Base-by-base conservation (phyloP, 139 green algal species). In the Asterochloris erici region DNA sequence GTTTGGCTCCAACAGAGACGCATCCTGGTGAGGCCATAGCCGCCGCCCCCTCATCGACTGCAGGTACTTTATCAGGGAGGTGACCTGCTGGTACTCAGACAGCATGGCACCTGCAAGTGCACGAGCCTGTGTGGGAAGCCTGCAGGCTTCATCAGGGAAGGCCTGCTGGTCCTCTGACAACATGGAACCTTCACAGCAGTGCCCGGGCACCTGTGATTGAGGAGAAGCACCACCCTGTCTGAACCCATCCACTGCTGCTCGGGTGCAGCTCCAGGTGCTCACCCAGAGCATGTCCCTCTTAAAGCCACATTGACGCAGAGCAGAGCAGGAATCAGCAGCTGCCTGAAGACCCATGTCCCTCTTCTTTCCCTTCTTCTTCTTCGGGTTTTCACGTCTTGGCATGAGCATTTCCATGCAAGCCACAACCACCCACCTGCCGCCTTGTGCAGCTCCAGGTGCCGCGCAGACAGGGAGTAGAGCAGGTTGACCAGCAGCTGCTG, bases 401-500 rank as follows among this genome's bases (percentile, higher is more conserved):
- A n/a, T n/a, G 38, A 54, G 6, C 38, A 54, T 54, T 6, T 54
- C 6, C 38, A 54, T 54, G 38, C 6, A 54, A 54, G 38, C 38
- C 38, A 54, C 38, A 54, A 6, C 38, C 38, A 54, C 38, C 38
- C 38, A 60, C 61, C 74, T 38, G 27, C 29, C 10, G 15, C 73
- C 27, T 61, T 77, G 24, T 84, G 79, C 27, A 82, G 62, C 68
- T 87, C 87, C 68, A 95, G 80, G 77, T 93, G 91, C 11, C 87
- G 90, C 14, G 83, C 82, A 0, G 85, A 86, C 21, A 95, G 84
- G 11, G 82, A 82, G 78, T 96, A 94, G 0, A 98, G 83, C 21
- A 97, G 84, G 88, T 97, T 95, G 47, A 95, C 68, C 24, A 98
- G 83, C 83, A 98, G 88, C 78, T 96, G 68, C 64, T 77, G 74